Evolutionary conservation across 1,284 basidiomycete genomes (phyloP), one percentile per base, ranked within the genome.

Genomic region (Pseudozyma pruni): DNA sequence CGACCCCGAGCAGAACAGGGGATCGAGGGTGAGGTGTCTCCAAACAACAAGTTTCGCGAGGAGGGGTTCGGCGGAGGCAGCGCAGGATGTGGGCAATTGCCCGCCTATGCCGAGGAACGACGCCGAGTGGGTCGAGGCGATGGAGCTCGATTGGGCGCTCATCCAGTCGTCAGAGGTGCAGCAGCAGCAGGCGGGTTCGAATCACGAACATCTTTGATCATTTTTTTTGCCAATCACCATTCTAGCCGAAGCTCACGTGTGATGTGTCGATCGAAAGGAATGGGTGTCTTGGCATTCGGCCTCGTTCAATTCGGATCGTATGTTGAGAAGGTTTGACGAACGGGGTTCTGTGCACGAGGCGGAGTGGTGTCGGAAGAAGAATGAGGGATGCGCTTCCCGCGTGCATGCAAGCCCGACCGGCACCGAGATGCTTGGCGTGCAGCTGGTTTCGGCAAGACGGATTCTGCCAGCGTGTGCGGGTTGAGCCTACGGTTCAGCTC

Each of bases 101-200:
- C 68, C 62, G 17, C 61, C 61, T 2, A 27, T 64, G 49, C 68
- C 68, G 7, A 44, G 43, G 23, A 51, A 41, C 47, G 61, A 71
- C 19, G 38, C 45, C 7, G 68, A 71, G 31, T 71, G 68, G 68
- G 37, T 71, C 22, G 68, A 71, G 23, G 68, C 54, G 6, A 66
- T 71, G 57, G 68, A 71, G 19, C 39, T 71, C 23, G 62, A 66
- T 31, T 71, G 68, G 68, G 56, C 61, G 25, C 29, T 71, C 5
- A 41, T 71, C 8, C 42, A 22, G 0, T 20, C 45, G 22, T 42
- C 54, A 5, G 23, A 20, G 10, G 5, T 41, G 39, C 39, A 41
- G 22, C 39, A 8, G 39, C 34, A 39, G 47, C 46, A 29, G 19
- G 23, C 25, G 17, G 14, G 27, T 20, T 22, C 47, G 17, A 57